Conservation (phyloP, 352 stramenopile species). For the Phytophthora parvispora region DNA sequence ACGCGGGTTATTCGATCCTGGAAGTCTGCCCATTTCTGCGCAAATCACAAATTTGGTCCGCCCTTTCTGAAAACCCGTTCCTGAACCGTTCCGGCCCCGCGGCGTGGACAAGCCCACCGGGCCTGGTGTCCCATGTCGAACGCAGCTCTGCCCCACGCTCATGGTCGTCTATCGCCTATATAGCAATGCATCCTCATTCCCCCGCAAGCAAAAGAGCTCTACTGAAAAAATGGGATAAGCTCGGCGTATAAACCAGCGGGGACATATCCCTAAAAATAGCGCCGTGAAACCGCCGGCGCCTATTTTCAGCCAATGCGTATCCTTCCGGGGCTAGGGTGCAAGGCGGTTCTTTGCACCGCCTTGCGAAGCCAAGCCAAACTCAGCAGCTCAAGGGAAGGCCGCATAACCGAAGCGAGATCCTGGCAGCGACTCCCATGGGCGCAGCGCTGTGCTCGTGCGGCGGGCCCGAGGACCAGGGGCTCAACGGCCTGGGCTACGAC, state of each 20-base stretch:
- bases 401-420: conserved; percentile 37
- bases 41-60: conserved; percentile 31
- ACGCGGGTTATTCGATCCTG: neutral
- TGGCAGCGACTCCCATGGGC: conserved; percentile 57
- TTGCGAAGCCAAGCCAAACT: conserved; percentile 15
- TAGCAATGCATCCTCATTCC: no score
- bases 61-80: conserved; percentile 27
- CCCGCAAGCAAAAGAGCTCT: no score
- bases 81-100: conserved; percentile 29
- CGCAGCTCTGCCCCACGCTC: neutral
- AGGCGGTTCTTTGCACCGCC: neutral
- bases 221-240: neutral
- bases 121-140: neutral
- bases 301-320: neutral
- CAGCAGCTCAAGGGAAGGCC: neutral
- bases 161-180: no score
- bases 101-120: conserved; percentile 1
- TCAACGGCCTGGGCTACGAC: conserved; percentile 54
- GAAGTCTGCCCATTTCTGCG: conserved; percentile 16
- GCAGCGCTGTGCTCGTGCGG: conserved; percentile 64
- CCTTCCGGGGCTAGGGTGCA: neutral
- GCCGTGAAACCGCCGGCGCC: neutral
- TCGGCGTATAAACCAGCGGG: no score
- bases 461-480: conserved; percentile 47
- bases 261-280: neutral